phyloP scores from a whole-genome alignment of 2,329 filamentous ascomycete genomes.

The Epichloe brachyelytri region DNA sequence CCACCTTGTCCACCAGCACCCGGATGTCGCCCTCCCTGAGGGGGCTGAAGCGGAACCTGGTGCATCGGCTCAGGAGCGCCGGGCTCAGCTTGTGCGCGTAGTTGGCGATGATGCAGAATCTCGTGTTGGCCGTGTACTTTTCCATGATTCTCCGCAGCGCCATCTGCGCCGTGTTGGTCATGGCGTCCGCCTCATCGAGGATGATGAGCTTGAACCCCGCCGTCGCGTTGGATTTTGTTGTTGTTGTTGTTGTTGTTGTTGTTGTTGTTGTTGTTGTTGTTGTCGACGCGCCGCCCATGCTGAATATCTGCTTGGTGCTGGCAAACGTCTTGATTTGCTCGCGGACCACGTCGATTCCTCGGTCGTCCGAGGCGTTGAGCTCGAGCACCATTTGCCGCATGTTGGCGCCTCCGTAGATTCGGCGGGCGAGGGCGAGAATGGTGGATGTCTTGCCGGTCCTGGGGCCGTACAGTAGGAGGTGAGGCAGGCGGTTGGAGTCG shows the following conservation, averaged over 20 bases:
- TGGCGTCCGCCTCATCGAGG: slow-evolving; percentile 96
- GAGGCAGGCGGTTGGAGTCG: slow-evolving; percentile 83
- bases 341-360: slow-evolving; percentile 93
- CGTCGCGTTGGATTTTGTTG: slow-evolving; percentile 32
- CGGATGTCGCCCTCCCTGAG: slow-evolving; percentile 82
- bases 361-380: slow-evolving; percentile 91
- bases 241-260: background rate
- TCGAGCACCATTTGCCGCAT: slow-evolving; percentile 98
- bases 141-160: slow-evolving; percentile 95
- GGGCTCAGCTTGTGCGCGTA: slow-evolving; percentile 97
- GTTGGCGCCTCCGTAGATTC: slow-evolving; percentile 85
- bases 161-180: slow-evolving; percentile 99
- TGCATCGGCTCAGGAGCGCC: slow-evolving; percentile 83
- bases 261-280: slow-evolving; percentile 19
- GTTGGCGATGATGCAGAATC: slow-evolving; percentile 97
- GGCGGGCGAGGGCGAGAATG: slow-evolving; percentile 78
- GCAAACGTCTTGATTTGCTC: slow-evolving; percentile 99
- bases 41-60: slow-evolving; percentile 87
- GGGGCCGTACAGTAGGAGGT: slow-evolving; percentile 91
- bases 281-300: slow-evolving; percentile 42
- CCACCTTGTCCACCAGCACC: slow-evolving; percentile 74
- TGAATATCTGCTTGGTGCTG: slow-evolving; percentile 94
- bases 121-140: slow-evolving; percentile 94
- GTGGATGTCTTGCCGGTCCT: slow-evolving; percentile 98
- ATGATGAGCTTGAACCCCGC: slow-evolving; percentile 92